Conservation (phyloP, 768 basidiomycete species). For the Hygrocybe punicea region DNA sequence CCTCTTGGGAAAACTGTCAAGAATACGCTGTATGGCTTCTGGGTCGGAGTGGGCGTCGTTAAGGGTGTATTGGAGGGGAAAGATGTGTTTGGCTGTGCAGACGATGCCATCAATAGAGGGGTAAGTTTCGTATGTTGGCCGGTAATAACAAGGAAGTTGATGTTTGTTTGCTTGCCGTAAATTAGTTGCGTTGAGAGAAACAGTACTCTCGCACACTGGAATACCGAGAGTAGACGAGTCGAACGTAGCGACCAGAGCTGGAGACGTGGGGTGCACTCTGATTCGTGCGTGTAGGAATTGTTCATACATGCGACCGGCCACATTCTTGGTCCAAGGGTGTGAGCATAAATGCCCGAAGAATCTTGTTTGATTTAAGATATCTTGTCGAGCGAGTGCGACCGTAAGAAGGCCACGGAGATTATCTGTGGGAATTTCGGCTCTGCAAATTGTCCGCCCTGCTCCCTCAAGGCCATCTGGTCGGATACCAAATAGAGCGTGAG, state of each 20-base stretch:
- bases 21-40: background rate
- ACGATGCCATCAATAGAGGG: background rate
- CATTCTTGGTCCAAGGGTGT: background rate
- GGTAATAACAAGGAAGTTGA: background rate
- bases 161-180: background rate
- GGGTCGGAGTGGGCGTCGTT: background rate
- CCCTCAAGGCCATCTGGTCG: background rate
- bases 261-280: background rate
- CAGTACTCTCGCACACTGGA: background rate
- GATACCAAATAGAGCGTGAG: background rate
- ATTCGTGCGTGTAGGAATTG: background rate
- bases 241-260: background rate
- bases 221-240: background rate
- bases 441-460: background rate
- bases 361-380: background rate
- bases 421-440: background rate
- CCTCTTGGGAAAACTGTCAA: background rate
- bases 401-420: background rate
- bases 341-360: background rate
- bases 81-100: background rate
- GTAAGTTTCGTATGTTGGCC: background rate
- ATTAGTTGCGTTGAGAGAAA: background rate
- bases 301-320: background rate
- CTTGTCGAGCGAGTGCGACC: background rate
- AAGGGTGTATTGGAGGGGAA: background rate